Evolutionary conservation across 75 land plant genomes (phyloP), one percentile per base, ranked within the genome.

Genomic region (Chamaecyparis obtusa): DNA sequence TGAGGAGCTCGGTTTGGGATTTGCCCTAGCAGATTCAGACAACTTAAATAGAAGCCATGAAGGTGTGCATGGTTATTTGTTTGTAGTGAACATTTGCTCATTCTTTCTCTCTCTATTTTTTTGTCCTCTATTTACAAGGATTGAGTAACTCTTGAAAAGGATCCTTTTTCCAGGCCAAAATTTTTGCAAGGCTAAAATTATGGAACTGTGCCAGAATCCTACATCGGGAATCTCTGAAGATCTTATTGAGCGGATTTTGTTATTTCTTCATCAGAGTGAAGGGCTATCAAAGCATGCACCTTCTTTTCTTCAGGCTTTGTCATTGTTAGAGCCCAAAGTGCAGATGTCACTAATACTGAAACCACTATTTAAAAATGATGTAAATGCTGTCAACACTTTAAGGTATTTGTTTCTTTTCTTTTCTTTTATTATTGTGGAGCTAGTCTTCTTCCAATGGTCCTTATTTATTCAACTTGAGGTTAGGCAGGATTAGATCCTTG

Each of bases 11-110:
- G 90, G 90, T n/a, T 55, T 95, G 88, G 96, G 97, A 74, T 92
- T 96, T 86, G 96, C 99, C 41, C 86, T 98, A 79, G 80, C 91
- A 27, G 96, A 98, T 48, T 95, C 96, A 41, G 95, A 96, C 37
- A 90, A 94, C 87, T 76, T 49, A 39, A 94, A 93, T 37, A 46
- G 86, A 77, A 92, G 91, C 79, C 86, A 89, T 57, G 87, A 91
- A 89, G 98, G 99, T 94, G 87, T 48, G 43, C 17, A 79, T 24
- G 2, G 27, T 37, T 36, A 19, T 79, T 9, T 79, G 48, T 21
- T 39, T 36, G 16, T 78, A 17, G 8, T 19, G 9, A 36, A 78
- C 44, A 36, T 78, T 43, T 79, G 9, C 82, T 7, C 16, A 27
- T 51, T 87, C 39, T 56, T 80, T 75, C 41, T 78, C 46, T 44